phyloP scores from a whole-genome alignment of 305 asterid genomes.

The Fraxinus greggii region DNA sequence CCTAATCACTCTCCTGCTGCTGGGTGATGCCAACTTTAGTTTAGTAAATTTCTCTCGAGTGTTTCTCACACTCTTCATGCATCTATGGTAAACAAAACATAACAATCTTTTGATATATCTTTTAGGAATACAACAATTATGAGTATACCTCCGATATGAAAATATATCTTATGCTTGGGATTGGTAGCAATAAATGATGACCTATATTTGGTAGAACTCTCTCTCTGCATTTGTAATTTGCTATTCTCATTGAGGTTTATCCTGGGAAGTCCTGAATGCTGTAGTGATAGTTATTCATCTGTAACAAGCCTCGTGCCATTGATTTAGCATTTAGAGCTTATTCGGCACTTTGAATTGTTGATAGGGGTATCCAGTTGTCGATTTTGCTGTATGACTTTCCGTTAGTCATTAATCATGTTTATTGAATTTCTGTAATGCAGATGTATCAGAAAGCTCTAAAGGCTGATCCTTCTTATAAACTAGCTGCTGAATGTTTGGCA shows the following conservation, averaged over 20 bases:
- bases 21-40: not conserved
- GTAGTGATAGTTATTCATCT: slow-evolving; percentile 14
- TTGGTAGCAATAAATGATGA: not conserved
- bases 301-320: slow-evolving; percentile 5
- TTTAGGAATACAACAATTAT: not conserved
- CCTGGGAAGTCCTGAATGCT: slow-evolving; percentile 15
- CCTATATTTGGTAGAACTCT: not conserved
- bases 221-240: not conserved
- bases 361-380: not conserved
- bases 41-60: not conserved
- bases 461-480: slow-evolving; percentile 83
- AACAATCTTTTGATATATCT: not conserved
- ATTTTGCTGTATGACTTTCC: slow-evolving; percentile 17
- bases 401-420: slow-evolving; percentile 3
- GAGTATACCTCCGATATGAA: not conserved
- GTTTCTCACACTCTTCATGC: not conserved
- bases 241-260: not conserved
- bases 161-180: not conserved
- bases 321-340: slow-evolving; percentile 15
- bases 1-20: not conserved
- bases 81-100: not conserved
- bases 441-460: slow-evolving; percentile 87
- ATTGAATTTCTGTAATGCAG: slow-evolving; percentile 47
- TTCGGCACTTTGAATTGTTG: not conserved
- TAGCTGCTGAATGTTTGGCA: slow-evolving; percentile 93